These are phyloP conservation scores for Pisolithus microcarpus DNA, from an alignment of 768 basidiomycete species.

Conservation along the genomic window DNA sequence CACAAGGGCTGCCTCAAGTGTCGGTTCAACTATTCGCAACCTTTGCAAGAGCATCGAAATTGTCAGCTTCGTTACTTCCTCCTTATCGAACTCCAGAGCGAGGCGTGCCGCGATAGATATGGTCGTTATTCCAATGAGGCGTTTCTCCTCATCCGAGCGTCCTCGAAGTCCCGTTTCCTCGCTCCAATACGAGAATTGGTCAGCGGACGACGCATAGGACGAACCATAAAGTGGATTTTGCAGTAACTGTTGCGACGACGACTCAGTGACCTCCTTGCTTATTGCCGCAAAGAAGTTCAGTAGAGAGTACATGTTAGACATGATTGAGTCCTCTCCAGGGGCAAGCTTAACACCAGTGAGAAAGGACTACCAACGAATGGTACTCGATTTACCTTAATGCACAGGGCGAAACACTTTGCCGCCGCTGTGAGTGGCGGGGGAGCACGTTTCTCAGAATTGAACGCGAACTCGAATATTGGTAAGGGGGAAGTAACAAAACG, in stretches of 20 bases:
- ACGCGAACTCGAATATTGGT: slow-evolving; percentile 82
- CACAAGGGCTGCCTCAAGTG: slow-evolving; percentile 86
- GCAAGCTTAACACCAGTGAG: slow-evolving; percentile 46
- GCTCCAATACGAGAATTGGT: slow-evolving; percentile 47
- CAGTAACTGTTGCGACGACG: slow-evolving; percentile 36
- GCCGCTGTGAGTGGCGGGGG: slow-evolving; percentile 78
- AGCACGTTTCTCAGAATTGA: slow-evolving; percentile 62
- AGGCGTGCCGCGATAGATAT: slow-evolving; percentile 86
- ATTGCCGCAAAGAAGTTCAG: slow-evolving; percentile 87
- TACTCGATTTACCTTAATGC: slow-evolving; percentile 58
- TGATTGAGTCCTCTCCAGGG: slow-evolving; percentile 79
- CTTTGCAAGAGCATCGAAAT: slow-evolving; percentile 91
- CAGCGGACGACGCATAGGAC: slow-evolving; percentile 28
- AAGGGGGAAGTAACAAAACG: slow-evolving; percentile 85
- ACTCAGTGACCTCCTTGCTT: slow-evolving; percentile 66
- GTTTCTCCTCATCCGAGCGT: slow-evolving; percentile 76
- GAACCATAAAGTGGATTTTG: slow-evolving; percentile 34
- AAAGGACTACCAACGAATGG: neutral
- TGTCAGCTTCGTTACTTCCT: slow-evolving; percentile 85
- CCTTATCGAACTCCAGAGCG: slow-evolving; percentile 77
- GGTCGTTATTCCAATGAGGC: slow-evolving; percentile 80
- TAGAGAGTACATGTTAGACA: slow-evolving; percentile 96
- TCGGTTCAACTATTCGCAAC: slow-evolving; percentile 75
- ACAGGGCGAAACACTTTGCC: slow-evolving; percentile 84
- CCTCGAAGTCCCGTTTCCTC: slow-evolving; percentile 59